Evolutionary conservation across 257 asterid species (phyloP).

Genomic region (Petrea volubilis): DNA sequence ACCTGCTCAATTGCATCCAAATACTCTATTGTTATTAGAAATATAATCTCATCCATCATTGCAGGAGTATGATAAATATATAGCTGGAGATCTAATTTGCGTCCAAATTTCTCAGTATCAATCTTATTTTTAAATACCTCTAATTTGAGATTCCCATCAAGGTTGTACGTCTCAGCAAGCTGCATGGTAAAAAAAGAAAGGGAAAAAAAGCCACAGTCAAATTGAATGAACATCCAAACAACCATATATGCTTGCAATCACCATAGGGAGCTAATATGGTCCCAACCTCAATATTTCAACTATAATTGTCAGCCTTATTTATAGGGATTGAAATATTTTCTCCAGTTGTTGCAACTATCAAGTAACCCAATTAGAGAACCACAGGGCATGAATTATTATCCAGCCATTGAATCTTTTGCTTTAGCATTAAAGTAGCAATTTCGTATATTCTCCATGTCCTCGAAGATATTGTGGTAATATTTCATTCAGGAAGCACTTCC

Average conservation of each 20-base stretch:
- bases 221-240: slow-evolving; percentile 16
- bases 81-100: neutral
- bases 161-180: slow-evolving; percentile 73
- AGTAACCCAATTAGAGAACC: no score
- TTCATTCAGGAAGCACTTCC: neutral
- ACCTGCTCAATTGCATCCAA: slow-evolving; percentile 58
- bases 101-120: slow-evolving; percentile 1
- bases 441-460: neutral
- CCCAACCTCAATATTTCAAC: no score
- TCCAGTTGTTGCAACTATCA: no score
- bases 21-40: slow-evolving; percentile 16
- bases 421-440: neutral
- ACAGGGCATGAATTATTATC: no score
- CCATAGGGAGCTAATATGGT: slow-evolving; percentile 9
- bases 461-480: neutral
- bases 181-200: slow-evolving; percentile 27
- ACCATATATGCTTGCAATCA: slow-evolving; percentile 9
- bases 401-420: neutral
- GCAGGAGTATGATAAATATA: neutral
- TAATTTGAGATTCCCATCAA: slow-evolving; percentile 69
- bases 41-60: slow-evolving; percentile 10
- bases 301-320: no score
- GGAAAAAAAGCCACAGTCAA: slow-evolving; percentile 6
- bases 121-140: slow-evolving; percentile 52
- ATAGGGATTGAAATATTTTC: no score